Evolutionary conservation across 371 early-diverging fungal species (phyloP).

Genomic region (Dentiscutata heterogama): DNA sequence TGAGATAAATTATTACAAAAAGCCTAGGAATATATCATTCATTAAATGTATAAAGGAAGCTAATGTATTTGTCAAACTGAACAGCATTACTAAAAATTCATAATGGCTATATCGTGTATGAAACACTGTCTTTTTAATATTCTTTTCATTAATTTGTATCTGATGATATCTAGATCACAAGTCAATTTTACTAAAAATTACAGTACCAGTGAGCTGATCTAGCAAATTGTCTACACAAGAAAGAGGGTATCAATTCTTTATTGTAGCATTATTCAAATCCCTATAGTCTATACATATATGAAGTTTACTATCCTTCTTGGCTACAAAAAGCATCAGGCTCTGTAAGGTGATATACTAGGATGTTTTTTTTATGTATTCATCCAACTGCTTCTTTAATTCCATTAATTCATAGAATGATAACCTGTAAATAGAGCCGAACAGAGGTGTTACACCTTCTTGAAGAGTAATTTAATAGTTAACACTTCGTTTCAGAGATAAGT

Average conservation of each 20-base stretch:
- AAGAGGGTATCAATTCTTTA: conserved; percentile 56
- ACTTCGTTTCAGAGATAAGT: conserved; percentile 30
- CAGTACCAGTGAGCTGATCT: conserved; percentile 48
- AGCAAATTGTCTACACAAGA: conserved; percentile 53
- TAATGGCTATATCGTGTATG: conserved; percentile 56
- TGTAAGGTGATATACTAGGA: conserved; percentile 58
- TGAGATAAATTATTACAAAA: conserved; percentile 61
- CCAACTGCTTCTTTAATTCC: conserved; percentile 52
- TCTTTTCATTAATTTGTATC: conserved; percentile 47
- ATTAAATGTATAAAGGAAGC: conserved; percentile 59
- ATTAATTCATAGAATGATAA: conserved; percentile 51
- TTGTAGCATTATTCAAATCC: conserved; percentile 58
- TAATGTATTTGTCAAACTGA: conserved; percentile 63
- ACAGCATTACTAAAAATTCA: conserved; percentile 61
- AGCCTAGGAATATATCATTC: conserved; percentile 54
- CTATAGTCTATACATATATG: conserved; percentile 63
- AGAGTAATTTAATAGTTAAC: conserved; percentile 49
- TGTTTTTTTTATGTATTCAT: conserved; percentile 47
- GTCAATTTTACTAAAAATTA: conserved; percentile 55
- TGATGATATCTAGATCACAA: conserved; percentile 57
- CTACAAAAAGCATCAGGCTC: conserved; percentile 68
- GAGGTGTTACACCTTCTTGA: conserved; percentile 46
- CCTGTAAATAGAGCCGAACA: conserved; percentile 47
- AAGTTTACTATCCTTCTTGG: conserved; percentile 62
- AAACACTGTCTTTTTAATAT: conserved; percentile 55